Evolutionary conservation across 2,329 filamentous ascomycete species (phyloP).

Genomic region (Nemania serpens): DNA sequence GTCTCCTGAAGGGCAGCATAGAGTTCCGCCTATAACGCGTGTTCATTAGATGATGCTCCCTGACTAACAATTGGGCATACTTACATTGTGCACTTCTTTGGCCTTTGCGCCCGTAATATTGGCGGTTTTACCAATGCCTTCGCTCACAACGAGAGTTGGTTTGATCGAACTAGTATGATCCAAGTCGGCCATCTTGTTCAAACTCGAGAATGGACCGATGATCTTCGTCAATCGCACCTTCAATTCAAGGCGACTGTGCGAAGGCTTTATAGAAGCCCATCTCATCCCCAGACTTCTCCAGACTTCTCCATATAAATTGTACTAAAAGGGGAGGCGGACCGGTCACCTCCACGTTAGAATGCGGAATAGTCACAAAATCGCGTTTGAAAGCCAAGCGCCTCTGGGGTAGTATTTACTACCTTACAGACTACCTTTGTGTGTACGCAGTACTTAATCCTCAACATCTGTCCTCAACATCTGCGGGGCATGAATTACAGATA

Average conservation of each 20-base stretch:
- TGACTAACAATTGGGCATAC: not conserved
- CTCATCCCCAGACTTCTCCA: constrained; percentile 19
- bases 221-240: not conserved
- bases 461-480: constrained; percentile 1
- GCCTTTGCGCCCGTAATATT: constrained; percentile 43
- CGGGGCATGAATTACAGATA: constrained; percentile 4
- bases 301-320: constrained; percentile 8
- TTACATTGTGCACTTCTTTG: constrained; percentile 49
- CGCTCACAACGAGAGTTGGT: constrained; percentile 32
- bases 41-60: not conserved
- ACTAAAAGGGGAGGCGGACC: constrained; percentile 27
- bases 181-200: constrained; percentile 15
- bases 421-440: too few species aligned
- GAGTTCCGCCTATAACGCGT: constrained; percentile 48
- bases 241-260: not conserved
- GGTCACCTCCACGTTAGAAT: constrained; percentile 20
- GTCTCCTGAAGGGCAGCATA: constrained; percentile 53
- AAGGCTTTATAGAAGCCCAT: constrained; percentile 18
- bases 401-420: not conserved
- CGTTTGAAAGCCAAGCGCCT: not conserved
- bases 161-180: constrained; percentile 27
- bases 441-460: not conserved
- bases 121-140: constrained; percentile 38
- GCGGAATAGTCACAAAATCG: constrained; percentile 10
- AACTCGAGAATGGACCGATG: not conserved